Evolutionary conservation across 2,329 filamentous ascomycete genomes (phyloP).

Genomic region (Arachnopeziza araneosa): DNA sequence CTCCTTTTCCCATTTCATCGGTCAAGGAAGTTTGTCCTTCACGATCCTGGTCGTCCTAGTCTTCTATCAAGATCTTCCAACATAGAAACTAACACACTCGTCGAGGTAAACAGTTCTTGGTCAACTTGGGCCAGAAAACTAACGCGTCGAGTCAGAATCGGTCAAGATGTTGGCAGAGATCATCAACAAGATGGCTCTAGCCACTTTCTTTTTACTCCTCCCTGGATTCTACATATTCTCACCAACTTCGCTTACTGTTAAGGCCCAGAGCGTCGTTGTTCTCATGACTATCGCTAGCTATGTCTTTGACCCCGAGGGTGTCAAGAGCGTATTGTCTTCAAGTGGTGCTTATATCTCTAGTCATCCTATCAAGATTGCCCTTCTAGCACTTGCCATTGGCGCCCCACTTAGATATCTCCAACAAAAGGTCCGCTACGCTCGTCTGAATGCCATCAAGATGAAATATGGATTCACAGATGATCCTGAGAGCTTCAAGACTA

Average conservation of each 20-base stretch:
- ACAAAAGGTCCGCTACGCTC: slow-evolving; percentile 4
- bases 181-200: background rate
- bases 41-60: too few relatives aligned
- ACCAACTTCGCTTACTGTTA: slow-evolving; percentile 3
- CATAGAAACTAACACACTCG: background rate
- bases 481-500: slow-evolving; percentile 3
- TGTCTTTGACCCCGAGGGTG: background rate
- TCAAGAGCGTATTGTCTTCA: background rate
- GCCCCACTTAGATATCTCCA: slow-evolving; percentile 3
- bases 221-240: slow-evolving; percentile 7
- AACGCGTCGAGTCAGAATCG: background rate
- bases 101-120: background rate
- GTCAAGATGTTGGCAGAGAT: background rate
- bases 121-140: background rate
- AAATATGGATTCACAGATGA: slow-evolving; percentile 9
- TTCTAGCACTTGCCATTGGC: background rate
- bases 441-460: slow-evolving; percentile 6
- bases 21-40: too few relatives aligned
- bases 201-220: background rate
- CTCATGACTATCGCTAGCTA: background rate
- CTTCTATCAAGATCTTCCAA: too few relatives aligned
- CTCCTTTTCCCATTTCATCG: too few relatives aligned
- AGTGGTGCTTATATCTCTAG: background rate
- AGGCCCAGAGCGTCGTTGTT: background rate
- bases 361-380: background rate